Base-by-base conservation (phyloP, 768 basidiomycete genomes). In the Ramaria sp. region DNA sequence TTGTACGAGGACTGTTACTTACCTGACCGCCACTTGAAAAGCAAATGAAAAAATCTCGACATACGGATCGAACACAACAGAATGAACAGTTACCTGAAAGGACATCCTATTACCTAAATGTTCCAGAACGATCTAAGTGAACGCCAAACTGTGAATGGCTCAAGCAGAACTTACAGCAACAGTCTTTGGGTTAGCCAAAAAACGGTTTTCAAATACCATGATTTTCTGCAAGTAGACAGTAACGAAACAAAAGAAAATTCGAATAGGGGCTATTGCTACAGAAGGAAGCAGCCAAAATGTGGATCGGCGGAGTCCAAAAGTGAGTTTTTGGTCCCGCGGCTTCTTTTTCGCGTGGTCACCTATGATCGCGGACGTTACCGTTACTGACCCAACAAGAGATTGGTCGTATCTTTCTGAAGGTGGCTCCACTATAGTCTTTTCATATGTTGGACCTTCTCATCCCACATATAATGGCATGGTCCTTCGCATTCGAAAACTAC, bases 331-430 rank as follows among this genome's bases (percentile, higher is more conserved):
- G 34, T 37, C 34, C 34, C 34, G 34, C 34, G 13, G 34, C 34
- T 37, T 37, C 34, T 37, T 13, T 10, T 3, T 10, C 4, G 1
- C 45, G 24, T 6, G 24, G 12, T 45, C 43, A 45, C 43, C 17
- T n/a, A 19, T 43, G 24, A 19, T 49, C 22, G 27, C 62, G 63
- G 31, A 61, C 11, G 56, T 70, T 48, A 51, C 62, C 15, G 53
- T 68, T 48, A 75, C 64, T 31, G 64, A 61, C n/a, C 74, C 73
- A 1, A 55, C 20, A 31, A 38, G 50, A 11, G 72, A 88, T 67
- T 98, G 94, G 93, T 71, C 66, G 60, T 98, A 97, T 66, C 71
- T 91, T 20, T 84, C 91, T 0, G 95, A 97, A 72, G 95, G 95
- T n/a, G 91, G 88, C 19, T 87, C 91, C 19, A 87, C 90, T 6